Percentiles rank a stretch among this genome's conserved stretches.
These are phyloP conservation scores for Tetrapyrgos nigripes DNA, from an alignment of 1,284 basidiomycete species.

Conservation along the genomic window DNA sequence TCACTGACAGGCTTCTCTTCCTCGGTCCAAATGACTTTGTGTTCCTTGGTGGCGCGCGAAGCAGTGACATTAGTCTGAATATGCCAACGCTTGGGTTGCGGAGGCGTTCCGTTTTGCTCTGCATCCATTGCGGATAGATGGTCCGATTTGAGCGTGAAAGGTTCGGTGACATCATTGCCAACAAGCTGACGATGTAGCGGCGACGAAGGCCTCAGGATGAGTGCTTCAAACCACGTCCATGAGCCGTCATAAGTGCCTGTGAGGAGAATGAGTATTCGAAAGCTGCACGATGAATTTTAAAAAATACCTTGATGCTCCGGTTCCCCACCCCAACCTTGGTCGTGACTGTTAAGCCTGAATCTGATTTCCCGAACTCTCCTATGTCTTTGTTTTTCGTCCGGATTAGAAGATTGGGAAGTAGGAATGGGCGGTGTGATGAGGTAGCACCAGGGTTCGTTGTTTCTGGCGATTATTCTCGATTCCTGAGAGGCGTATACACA, in stretches of 20 bases:
- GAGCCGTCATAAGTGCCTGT: conserved; percentile 35
- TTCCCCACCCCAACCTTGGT: conserved; percentile 40
- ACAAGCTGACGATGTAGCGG: conserved; percentile 1
- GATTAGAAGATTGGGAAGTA: not conserved
- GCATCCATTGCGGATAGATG: not conserved
- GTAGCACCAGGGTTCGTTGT: conserved; percentile 37
- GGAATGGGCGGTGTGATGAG: conserved; percentile 38
- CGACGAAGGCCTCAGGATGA: conserved; percentile 25
- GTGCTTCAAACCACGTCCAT: conserved; percentile 40
- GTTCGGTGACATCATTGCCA: not conserved
- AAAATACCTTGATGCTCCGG: conserved; percentile 7
- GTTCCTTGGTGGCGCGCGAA: not conserved
- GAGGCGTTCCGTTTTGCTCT: not conserved
- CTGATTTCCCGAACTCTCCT: conserved; percentile 25
- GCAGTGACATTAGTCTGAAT: conserved; percentile 3
- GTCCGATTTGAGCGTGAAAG: not conserved
- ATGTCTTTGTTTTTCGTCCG: conserved; percentile 5
- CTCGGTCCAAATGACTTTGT: conserved; percentile 3
- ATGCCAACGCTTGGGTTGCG: conserved; percentile 6
- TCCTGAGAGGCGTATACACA: conserved; percentile 4
- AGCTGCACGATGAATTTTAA: conserved; percentile 13
- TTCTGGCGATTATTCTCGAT: not conserved
- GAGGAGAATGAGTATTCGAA: not conserved
- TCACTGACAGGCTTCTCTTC: conserved; percentile 10
- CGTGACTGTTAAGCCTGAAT: conserved; percentile 32